Evolutionary conservation across 2,329 filamentous ascomycete genomes (phyloP).

Genomic region (Daldinia sp.): DNA sequence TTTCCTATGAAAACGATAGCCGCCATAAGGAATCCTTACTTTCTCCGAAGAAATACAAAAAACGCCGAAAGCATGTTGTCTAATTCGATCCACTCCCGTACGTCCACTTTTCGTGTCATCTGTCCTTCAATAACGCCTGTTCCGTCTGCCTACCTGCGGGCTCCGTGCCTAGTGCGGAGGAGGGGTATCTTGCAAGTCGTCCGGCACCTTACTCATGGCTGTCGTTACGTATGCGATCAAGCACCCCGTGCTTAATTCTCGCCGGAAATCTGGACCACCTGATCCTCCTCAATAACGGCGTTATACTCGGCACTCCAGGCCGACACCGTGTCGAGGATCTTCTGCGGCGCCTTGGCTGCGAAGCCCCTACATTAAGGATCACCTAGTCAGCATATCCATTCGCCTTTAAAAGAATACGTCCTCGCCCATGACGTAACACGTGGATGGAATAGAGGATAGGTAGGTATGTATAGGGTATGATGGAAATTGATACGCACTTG

Average conservation of each 20-base stretch:
- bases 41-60: slow-evolving; percentile 8
- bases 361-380: slow-evolving; percentile 72
- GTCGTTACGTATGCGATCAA: slow-evolving; percentile 8
- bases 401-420: neutral
- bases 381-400: slow-evolving; percentile 40
- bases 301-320: slow-evolving; percentile 67
- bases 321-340: slow-evolving; percentile 75
- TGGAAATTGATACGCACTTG: slow-evolving; percentile 64
- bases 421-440: neutral
- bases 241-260: slow-evolving; percentile 33
- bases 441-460: neutral
- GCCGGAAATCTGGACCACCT: slow-evolving; percentile 67
- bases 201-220: slow-evolving; percentile 18
- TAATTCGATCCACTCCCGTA: slow-evolving; percentile 19
- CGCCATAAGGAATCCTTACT: slow-evolving; percentile 14
- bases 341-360: slow-evolving; percentile 77
- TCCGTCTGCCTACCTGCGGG: slow-evolving; percentile 17
- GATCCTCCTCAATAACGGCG: slow-evolving; percentile 81
- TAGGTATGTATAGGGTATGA: slow-evolving; percentile 5
- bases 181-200: slow-evolving; percentile 35
- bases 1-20: slow-evolving; percentile 31
- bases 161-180: slow-evolving; percentile 15
- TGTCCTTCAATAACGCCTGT: slow-evolving; percentile 20
- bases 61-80: slow-evolving; percentile 32
- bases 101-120: slow-evolving; percentile 22